phyloP scores from a whole-genome alignment of 2,329 filamentous ascomycete genomes.

The Claviceps sp. region DNA sequence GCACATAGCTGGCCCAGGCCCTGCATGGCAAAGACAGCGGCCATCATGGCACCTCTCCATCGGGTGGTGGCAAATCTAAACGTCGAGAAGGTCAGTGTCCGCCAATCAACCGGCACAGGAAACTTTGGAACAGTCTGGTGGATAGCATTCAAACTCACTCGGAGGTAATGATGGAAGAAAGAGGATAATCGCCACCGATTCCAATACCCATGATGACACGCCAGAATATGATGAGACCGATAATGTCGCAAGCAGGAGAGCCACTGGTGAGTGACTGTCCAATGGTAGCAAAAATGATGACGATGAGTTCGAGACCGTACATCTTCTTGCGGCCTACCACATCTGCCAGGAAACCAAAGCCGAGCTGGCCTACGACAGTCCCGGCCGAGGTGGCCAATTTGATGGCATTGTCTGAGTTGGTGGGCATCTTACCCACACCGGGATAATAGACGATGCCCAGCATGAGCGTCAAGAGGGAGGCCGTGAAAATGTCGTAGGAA shows the following conservation, averaged over 20 bases:
- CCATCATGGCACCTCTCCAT: conserved; percentile 82
- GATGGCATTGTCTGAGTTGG: conserved; percentile 62
- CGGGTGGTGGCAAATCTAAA: conserved; percentile 58
- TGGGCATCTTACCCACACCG: conserved; percentile 44
- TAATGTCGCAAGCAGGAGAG: conserved; percentile 48
- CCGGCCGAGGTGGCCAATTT: conserved; percentile 76
- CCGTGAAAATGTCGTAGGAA: conserved; percentile 72
- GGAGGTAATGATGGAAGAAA: conserved; percentile 73
- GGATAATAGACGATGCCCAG: conserved; percentile 66
- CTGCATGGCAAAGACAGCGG: conserved; percentile 76
- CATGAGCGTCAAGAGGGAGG: conserved; percentile 61
- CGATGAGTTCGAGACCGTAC: conserved; percentile 65
- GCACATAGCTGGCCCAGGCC: conserved; percentile 68
- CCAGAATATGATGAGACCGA: conserved; percentile 67
- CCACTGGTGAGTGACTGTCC: conserved; percentile 54
- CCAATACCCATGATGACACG: conserved; percentile 53
- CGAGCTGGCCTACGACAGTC: conserved; percentile 70
- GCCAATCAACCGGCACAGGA: not conserved
- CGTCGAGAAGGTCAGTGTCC: not conserved
- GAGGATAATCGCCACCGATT: conserved; percentile 52
- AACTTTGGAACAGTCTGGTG: not conserved
- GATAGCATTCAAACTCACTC: conserved; percentile 39
- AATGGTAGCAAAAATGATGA: conserved; percentile 69
- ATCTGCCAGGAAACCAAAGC: conserved; percentile 69
- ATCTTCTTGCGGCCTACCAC: conserved; percentile 58